Base-by-base conservation (phyloP, 176 grass and related monocot genomes). In the Avena sativa region DNA sequence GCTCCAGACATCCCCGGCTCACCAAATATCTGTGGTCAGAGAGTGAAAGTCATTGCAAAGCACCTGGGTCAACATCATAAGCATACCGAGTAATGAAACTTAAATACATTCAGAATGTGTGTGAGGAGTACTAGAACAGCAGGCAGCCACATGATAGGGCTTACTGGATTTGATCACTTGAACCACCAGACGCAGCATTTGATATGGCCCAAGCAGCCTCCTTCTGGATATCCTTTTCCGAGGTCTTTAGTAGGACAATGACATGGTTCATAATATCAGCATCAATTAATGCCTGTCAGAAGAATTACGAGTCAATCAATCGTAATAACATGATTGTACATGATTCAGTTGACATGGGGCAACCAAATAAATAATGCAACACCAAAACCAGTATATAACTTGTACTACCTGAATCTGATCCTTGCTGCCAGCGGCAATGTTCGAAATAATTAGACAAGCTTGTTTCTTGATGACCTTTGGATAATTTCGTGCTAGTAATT, bases 161-260 rank as follows among this genome's bases (percentile, higher is more conserved):
- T 50, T 86, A 95, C 95, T 84, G 87, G 79, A 95, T 95, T 78
- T 95, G 95, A 71, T 95, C 80, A 57, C 56, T 87, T 76, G 91
- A 95, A 82, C 87, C 85, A 47, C 85, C 17, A 13, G 75, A 87
- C 1, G 89, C 90, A 57, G 80, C 92, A 92, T 95, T 97, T 87
- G 93, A 91, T 75, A 97, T 60, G 81, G 89, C 91, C 95, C 95
- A 97, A 59, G 88, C 88, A 90, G 95, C 85, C 67, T 97, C 95
- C 50, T 85, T 82, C 81, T 90, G 95, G 23, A 95, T 32, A 87
- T 95, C 87, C 1, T n/a, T 3, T 68, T 95, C 91, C 9, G 87
- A 90, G 23, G 77, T 71, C 65, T 89, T 92, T 46, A 91, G 63
- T 87, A 95, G 80, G 57, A 80, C 61, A 73, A 95, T 38, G 14